A percentile compares a stretch with the other conserved stretches of the same genome.
Evolutionary conservation across 1,139 yeast species (phyloP).

Genomic region (Magnusiomyces fungicola): DNA sequence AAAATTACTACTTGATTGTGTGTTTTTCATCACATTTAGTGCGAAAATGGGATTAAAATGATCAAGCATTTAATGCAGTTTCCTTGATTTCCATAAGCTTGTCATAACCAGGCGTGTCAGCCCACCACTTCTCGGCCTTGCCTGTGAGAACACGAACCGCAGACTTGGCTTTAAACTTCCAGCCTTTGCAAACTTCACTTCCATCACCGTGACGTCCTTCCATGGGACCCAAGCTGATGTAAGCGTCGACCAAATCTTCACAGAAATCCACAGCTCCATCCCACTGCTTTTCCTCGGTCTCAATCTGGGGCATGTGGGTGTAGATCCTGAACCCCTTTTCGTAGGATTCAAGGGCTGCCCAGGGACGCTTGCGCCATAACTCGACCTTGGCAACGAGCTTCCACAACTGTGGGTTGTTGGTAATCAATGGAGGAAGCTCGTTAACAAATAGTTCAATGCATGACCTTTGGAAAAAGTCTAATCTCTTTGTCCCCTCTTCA

Average conservation of each 20-base stretch:
- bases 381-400: slow-evolving; percentile 76
- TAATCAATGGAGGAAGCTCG: slow-evolving; percentile 59
- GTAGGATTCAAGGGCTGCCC: slow-evolving; percentile 79
- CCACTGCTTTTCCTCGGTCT: slow-evolving; percentile 60
- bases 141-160: slow-evolving; percentile 69
- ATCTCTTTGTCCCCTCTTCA: slow-evolving; percentile 15
- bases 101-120: slow-evolving; percentile 73
- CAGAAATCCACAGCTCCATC: slow-evolving; percentile 75
- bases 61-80: slow-evolving; percentile 25
- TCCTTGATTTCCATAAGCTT: slow-evolving; percentile 49
- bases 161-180: slow-evolving; percentile 79
- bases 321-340: slow-evolving; percentile 79
- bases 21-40: too few relatives aligned
- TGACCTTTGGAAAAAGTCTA: slow-evolving; percentile 44
- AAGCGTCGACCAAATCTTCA: slow-evolving; percentile 75
- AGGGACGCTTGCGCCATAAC: slow-evolving; percentile 78
- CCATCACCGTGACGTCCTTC: slow-evolving; percentile 84
- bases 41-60: too few relatives aligned
- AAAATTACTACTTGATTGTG: too few relatives aligned
- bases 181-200: slow-evolving; percentile 78
- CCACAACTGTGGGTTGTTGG: slow-evolving; percentile 72
- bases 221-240: slow-evolving; percentile 75
- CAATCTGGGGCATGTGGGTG: slow-evolving; percentile 57
- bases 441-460: slow-evolving; percentile 65
- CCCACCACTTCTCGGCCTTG: slow-evolving; percentile 75